Conservation (phyloP, 768 basidiomycete species). For the Suillus cothurnatus region DNA sequence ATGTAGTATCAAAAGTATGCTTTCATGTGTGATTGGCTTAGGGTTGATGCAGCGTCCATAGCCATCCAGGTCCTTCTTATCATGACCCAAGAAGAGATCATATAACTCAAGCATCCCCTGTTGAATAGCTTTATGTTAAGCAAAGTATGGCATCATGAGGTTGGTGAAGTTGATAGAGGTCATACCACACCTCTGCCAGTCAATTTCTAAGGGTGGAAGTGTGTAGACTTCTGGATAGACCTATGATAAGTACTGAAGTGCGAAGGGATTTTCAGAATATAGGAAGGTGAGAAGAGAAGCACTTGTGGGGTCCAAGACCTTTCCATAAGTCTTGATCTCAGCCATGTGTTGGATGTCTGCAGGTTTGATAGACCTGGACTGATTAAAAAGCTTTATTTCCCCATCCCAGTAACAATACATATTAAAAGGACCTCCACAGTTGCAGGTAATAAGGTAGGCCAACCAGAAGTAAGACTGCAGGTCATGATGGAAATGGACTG, state of each 20-base stretch:
- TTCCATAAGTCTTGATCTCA: background rate
- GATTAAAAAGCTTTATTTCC: background rate
- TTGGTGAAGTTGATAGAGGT: background rate
- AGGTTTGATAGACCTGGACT: background rate
- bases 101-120: background rate
- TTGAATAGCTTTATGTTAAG: background rate
- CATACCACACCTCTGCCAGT: background rate
- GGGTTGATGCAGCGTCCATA: background rate
- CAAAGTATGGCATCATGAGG: background rate
- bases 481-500: background rate
- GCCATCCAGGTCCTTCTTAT: background rate
- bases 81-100: background rate
- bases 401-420: background rate
- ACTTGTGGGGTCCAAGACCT: too few relatives aligned
- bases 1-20: too few relatives aligned
- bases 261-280: too few relatives aligned
- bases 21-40: too few relatives aligned
- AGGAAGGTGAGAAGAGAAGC: too few relatives aligned
- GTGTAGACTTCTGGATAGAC: background rate
- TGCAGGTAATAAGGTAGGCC: conserved; percentile 4
- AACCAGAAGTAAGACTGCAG: conserved; percentile 1
- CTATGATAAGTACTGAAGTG: too few relatives aligned
- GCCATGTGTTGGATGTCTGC: background rate
- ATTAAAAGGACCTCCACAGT: background rate
- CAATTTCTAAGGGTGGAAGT: background rate